Base-by-base conservation (phyloP, 768 basidiomycete genomes). In the Pulveroboletus sp. region DNA sequence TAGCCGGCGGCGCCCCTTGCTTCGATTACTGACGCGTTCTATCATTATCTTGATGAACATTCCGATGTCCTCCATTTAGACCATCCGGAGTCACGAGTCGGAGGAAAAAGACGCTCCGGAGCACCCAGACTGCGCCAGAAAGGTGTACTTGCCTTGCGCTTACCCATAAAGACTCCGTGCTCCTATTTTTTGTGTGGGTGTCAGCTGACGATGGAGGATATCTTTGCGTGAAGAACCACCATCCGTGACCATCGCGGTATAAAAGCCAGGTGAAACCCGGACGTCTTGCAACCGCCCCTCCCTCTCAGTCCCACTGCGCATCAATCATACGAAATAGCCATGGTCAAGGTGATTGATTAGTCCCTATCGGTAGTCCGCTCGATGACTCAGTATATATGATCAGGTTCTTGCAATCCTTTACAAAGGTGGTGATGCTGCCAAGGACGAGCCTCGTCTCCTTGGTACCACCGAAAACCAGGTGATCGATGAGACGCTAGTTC, bases 401-500 rank as follows among this genome's bases (percentile, higher is more conserved):
- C 17, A 43, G 36, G 67, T 90, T 58, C 76, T 88, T 37, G 81
- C 84, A 59, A 81, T 87, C 63, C 76, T 87, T 43, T 88, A 87
- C 69, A 74, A 78, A 51, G 87, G 86, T 59, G 75, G 74, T 57
- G 61, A 79, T 53, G 81, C 85, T 50, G 85, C 87, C 45, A 50
- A 70, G 50, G 72, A 85, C 58, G 85, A 90, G 67, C 77, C 82
- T 35, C 81, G 85, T 62, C 80, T 90, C 21, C 72, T 90, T 21
- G 89, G 88, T 43, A 87, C 87, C 17, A 74, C 80, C 45, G 85
- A 92, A 69, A 93, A 91, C 69, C 73, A 82, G 78, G 85, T 81
- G 40, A 89, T 84, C 53, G 17, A 63, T 45, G 19, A 70, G 39
- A 20, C 7, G 3, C 6, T 90, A 59, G 77, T 90, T 21, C 5